Evolutionary conservation across 768 basidiomycete species (phyloP).

Genomic region (Termitomyces sp.): DNA sequence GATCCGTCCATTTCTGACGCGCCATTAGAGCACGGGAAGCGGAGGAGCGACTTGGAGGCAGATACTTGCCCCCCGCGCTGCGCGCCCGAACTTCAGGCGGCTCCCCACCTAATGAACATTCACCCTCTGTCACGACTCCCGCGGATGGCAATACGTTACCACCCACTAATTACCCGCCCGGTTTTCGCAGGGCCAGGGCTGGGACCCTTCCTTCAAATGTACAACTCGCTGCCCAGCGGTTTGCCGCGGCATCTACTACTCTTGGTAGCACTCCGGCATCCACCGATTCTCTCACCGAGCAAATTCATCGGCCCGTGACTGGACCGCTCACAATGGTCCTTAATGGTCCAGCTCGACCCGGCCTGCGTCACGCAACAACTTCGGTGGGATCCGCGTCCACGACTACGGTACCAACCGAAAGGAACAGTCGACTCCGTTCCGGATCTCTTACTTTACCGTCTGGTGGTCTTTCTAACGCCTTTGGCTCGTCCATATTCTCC

Average conservation of each 20-base stretch:
- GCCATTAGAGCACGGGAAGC: slow-evolving; percentile 73
- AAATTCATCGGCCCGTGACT: slow-evolving; percentile 44
- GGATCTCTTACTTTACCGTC: slow-evolving; percentile 88
- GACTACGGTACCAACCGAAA: slow-evolving; percentile 48
- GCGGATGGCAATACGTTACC: slow-evolving; percentile 56
- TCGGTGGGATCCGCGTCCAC: slow-evolving; percentile 57
- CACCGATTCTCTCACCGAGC: slow-evolving; percentile 41
- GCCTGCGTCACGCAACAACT: slow-evolving; percentile 75
- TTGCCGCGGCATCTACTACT: slow-evolving; percentile 61
- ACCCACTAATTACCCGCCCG: slow-evolving; percentile 74
- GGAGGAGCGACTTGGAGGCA: slow-evolving; percentile 60
- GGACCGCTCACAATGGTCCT: slow-evolving; percentile 37
- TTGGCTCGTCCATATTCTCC: slow-evolving; percentile 85
- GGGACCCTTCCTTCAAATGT: slow-evolving; percentile 97
- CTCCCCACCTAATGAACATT: slow-evolving; percentile 67
- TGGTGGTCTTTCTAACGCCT: slow-evolving; percentile 73
- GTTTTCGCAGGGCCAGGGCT: slow-evolving; percentile 93
- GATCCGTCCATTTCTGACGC: slow-evolving; percentile 5
- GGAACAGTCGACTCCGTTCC: slow-evolving; percentile 82
- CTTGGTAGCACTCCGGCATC: slow-evolving; percentile 41
- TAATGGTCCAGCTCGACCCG: slow-evolving; percentile 49
- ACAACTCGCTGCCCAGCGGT: slow-evolving; percentile 80
- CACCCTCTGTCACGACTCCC: slow-evolving; percentile 52
- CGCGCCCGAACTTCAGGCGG: slow-evolving; percentile 64
- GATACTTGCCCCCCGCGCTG: slow-evolving; percentile 81